Evolutionary conservation across 2,329 filamentous ascomycete species (phyloP).

Genomic region (Diatrype stigma): DNA sequence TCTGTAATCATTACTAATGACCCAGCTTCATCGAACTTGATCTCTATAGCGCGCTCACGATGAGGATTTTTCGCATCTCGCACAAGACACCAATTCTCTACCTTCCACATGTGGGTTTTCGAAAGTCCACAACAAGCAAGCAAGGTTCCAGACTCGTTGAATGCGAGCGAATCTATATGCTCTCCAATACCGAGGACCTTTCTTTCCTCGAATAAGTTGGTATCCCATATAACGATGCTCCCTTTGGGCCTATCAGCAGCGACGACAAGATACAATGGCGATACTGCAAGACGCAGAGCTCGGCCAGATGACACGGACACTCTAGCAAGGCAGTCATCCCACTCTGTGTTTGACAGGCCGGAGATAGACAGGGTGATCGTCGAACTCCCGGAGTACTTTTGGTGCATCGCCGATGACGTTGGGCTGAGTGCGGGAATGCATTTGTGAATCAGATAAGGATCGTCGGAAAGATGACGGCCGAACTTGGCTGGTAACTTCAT

Average conservation of each 20-base stretch:
- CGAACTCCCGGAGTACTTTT: conserved; percentile 12
- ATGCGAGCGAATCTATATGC: conserved; percentile 7
- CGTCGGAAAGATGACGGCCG: conserved; percentile 14
- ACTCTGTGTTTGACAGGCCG: conserved; percentile 14
- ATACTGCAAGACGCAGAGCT: conserved; percentile 10
- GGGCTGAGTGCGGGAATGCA: conserved; percentile 22
- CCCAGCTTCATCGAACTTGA: conserved; percentile 7
- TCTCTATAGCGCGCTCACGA: conserved; percentile 5
- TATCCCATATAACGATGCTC: conserved; percentile 14
- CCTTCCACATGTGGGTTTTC: conserved; percentile 9
- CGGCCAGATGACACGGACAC: conserved; percentile 12
- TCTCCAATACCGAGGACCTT: conserved; percentile 9
- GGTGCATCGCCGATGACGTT: conserved; percentile 14
- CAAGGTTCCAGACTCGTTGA: conserved; percentile 9
- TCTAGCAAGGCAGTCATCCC: conserved; percentile 24
- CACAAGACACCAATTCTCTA: conserved; percentile 5
- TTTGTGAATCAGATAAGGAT: conserved; percentile 20
- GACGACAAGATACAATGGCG: conserved; percentile 9
- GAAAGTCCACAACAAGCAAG: conserved; percentile 10
- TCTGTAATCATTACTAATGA: conserved; percentile 7
- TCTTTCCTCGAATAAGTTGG: conserved; percentile 9
- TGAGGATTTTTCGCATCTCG: conserved; percentile 2
- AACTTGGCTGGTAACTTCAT: conserved; percentile 18
- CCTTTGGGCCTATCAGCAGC: conserved; percentile 4
- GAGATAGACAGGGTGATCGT: conserved; percentile 11